Evolutionary conservation across 257 asterid genomes (phyloP).

Genomic region (Gentiana macrophylla): DNA sequence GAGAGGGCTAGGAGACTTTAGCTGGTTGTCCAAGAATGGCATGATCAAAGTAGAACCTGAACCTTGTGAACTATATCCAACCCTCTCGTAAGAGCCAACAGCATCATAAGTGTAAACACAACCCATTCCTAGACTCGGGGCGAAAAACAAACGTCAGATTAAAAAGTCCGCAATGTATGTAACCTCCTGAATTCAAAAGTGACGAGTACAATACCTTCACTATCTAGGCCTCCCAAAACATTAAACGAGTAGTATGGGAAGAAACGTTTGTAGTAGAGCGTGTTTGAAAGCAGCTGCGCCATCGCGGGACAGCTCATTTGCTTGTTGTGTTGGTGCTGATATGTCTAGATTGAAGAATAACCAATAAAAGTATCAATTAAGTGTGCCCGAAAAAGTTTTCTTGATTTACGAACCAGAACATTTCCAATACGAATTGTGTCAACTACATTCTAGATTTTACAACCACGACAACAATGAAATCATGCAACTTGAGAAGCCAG

Average conservation of each 20-base stretch:
- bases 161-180: not conserved
- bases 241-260: conserved; percentile 73
- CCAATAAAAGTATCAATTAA: not conserved
- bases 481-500: too few species aligned
- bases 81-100: conserved; percentile 91
- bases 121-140: conserved; percentile 51
- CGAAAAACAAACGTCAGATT: not conserved
- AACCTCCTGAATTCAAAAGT: not conserved
- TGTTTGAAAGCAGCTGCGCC: conserved; percentile 81
- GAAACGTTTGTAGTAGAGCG: conserved; percentile 75
- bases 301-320: conserved; percentile 93
- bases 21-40: conserved; percentile 70
- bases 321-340: conserved; percentile 85
- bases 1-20: conserved; percentile 30
- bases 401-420: too few species aligned
- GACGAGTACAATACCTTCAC: conserved; percentile 41
- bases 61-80: conserved; percentile 91
- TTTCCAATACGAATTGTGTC: too few species aligned
- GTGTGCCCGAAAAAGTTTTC: too few species aligned
- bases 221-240: conserved; percentile 85
- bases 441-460: too few species aligned
- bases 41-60: conserved; percentile 85
- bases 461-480: too few species aligned
- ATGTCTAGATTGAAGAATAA: conserved; percentile 24
- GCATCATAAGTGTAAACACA: conserved; percentile 92